Percentiles rank a stretch among this genome's conserved stretches.
Evolutionary conservation across 2,329 filamentous ascomycete species (phyloP).

Genomic region (Dactylellina leptospora): DNA sequence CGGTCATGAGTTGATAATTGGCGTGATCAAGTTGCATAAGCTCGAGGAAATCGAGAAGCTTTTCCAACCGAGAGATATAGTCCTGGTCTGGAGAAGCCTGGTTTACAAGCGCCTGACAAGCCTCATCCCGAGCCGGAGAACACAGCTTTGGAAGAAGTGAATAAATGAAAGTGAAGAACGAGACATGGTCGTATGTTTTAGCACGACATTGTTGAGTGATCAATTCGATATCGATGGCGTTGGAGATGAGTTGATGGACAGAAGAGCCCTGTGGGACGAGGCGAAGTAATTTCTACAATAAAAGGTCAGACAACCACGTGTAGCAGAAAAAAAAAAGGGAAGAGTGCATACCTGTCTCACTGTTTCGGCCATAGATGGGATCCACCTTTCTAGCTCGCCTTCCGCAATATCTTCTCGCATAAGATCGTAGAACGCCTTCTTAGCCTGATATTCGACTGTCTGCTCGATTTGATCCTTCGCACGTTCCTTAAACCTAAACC

Average conservation of each 20-base stretch:
- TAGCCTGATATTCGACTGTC: slow-evolving; percentile 67
- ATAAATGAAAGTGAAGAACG: slow-evolving; percentile 80
- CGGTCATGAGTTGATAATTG: slow-evolving; percentile 78
- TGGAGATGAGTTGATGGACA: slow-evolving; percentile 77
- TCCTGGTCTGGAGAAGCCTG: slow-evolving; percentile 66
- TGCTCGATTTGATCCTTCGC: slow-evolving; percentile 69
- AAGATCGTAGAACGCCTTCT: slow-evolving; percentile 68
- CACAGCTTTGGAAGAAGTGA: slow-evolving; percentile 80
- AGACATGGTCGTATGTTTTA: slow-evolving; percentile 80
- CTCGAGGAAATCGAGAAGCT: slow-evolving; percentile 78
- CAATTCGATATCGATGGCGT: slow-evolving; percentile 77
- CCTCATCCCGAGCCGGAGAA: slow-evolving; percentile 79
- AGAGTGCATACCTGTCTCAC: slow-evolving; percentile 53
- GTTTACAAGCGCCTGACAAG: slow-evolving; percentile 74
- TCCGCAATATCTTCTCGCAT: slow-evolving; percentile 72
- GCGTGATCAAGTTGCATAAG: slow-evolving; percentile 81
- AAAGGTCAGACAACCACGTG: slow-evolving; percentile 6
- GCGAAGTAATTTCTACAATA: slow-evolving; percentile 71
- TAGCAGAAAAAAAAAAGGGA: not conserved
- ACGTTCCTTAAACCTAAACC: slow-evolving; percentile 72
- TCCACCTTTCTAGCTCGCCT: slow-evolving; percentile 61
- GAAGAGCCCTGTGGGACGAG: slow-evolving; percentile 75
- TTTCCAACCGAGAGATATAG: slow-evolving; percentile 79
- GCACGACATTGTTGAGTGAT: slow-evolving; percentile 74
- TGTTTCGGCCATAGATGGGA: slow-evolving; percentile 56